phyloP scores from a whole-genome alignment of 1,284 basidiomycete genomes.

The Apiotrichum siamense region DNA sequence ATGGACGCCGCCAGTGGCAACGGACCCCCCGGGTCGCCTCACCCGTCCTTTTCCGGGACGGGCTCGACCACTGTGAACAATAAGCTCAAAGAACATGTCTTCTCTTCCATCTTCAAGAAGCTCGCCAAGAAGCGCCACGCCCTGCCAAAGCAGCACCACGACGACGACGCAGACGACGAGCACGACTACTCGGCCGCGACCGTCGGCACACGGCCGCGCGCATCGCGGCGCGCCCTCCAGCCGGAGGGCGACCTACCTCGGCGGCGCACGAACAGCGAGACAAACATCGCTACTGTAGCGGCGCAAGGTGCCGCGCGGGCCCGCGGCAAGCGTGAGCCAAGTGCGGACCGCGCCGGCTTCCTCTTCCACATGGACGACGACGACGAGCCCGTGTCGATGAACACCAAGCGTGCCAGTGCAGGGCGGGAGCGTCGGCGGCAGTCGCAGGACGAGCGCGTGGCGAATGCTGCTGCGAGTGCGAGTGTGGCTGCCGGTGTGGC shows the following conservation, averaged over 20 bases:
- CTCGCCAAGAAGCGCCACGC: conserved; percentile 33
- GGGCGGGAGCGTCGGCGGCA: no score
- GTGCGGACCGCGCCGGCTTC: conserved; percentile 30
- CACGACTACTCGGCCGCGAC: conserved; percentile 23
- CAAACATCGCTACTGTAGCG: not conserved
- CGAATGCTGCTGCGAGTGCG: not conserved
- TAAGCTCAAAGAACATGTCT: conserved; percentile 86
- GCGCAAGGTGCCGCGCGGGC: conserved; percentile 11
- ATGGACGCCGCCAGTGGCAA: conserved; percentile 7
- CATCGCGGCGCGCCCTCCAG: not conserved
- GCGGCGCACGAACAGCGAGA: conserved; percentile 2
- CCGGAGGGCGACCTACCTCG: not conserved
- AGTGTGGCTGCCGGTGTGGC: no score
- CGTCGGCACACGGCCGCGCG: not conserved
- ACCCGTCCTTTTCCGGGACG: conserved; percentile 64
- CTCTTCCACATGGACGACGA: conserved; percentile 51
- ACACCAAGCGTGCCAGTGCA: not conserved
- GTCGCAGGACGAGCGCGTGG: not conserved
- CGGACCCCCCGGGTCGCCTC: conserved; percentile 19
- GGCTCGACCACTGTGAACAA: conserved; percentile 89
- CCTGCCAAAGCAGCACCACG: conserved; percentile 15
- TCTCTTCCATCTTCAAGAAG: conserved; percentile 71
- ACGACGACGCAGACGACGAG: conserved; percentile 41
- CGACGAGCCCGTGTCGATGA: conserved; percentile 11
- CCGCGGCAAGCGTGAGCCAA: conserved; percentile 23